These are phyloP conservation scores for Globisporangium viniferum DNA, from an alignment of 352 stramenopile genomes.

Conservation along the genomic window DNA sequence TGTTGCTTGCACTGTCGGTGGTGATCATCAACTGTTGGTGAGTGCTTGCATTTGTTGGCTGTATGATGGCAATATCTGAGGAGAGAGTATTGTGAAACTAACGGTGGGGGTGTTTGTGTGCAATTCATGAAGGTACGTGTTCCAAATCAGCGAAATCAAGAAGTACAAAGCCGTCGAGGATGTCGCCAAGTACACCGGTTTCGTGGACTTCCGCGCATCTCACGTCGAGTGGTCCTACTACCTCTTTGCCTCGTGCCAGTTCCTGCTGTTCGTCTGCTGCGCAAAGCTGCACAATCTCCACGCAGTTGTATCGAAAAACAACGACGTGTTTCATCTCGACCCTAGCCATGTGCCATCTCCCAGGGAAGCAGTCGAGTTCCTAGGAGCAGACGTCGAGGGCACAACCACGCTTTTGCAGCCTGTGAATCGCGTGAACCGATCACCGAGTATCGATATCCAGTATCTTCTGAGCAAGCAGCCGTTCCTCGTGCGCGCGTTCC, in stretches of 20 bases:
- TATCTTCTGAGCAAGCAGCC: slow-evolving; percentile 61
- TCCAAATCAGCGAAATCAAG: slow-evolving; percentile 41
- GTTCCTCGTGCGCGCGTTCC: slow-evolving; percentile 60
- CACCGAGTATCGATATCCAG: slow-evolving; percentile 34
- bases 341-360: not conserved
- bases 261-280: slow-evolving; percentile 58
- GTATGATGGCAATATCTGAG: not conserved
- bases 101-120: not conserved
- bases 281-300: slow-evolving; percentile 76
- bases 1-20: slow-evolving; percentile 45
- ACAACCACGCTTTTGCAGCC: slow-evolving; percentile 16
- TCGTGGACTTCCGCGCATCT: slow-evolving; percentile 45
- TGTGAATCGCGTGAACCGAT: slow-evolving; percentile 19
- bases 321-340: slow-evolving; percentile 10
- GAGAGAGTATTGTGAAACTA: not conserved
- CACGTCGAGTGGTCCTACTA: slow-evolving; percentile 62
- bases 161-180: slow-evolving; percentile 28
- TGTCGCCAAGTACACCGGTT: slow-evolving; percentile 55
- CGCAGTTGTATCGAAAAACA: slow-evolving; percentile 15
- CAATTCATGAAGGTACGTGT: slow-evolving; percentile 35
- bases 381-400: slow-evolving; percentile 2
- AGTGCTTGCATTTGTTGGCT: not conserved
- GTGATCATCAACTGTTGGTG: slow-evolving; percentile 56
- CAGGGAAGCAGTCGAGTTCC: slow-evolving; percentile 12
- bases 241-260: slow-evolving; percentile 52